phyloP scores from a whole-genome alignment of 805 yeast species.

The Suhomyces sp. region DNA sequence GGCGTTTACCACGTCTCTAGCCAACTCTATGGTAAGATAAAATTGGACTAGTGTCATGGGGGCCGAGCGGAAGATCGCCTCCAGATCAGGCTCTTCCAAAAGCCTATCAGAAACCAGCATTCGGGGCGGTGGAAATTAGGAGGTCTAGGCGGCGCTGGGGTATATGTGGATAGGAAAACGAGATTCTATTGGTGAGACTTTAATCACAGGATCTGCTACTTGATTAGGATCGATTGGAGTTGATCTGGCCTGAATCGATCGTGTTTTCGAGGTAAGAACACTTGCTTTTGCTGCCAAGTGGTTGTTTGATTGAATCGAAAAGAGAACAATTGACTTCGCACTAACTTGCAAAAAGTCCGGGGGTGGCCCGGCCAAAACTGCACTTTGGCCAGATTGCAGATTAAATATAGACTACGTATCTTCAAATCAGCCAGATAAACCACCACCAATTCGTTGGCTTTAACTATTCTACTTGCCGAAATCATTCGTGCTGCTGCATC shows the following conservation, averaged over 20 bases:
- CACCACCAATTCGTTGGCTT: not conserved
- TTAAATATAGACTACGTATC: not conserved
- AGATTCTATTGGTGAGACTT: not conserved
- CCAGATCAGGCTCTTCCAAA: slow-evolving; percentile 10
- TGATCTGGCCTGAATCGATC: not conserved
- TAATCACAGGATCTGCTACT: not conserved
- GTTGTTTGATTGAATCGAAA: not conserved
- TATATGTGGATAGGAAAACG: not conserved
- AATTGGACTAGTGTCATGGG: slow-evolving; percentile 49
- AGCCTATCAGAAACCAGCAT: not conserved
- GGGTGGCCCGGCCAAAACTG: not conserved
- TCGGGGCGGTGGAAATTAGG: not conserved
- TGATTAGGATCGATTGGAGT: not conserved
- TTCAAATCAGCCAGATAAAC: not conserved
- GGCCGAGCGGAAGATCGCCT: slow-evolving; percentile 46
- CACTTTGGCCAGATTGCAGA: not conserved
- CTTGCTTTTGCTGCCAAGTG: not conserved
- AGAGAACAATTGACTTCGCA: not conserved
- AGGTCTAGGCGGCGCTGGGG: not conserved
- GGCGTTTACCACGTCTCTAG: slow-evolving; percentile 39
- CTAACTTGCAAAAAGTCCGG: not conserved
- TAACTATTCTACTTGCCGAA: not conserved
- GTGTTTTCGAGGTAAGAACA: not conserved
- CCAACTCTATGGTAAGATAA: slow-evolving; percentile 46
- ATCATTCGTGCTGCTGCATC: not conserved